phyloP scores from a whole-genome alignment of 441 rosid genomes.

The Gossypium schwendimanii region DNA sequence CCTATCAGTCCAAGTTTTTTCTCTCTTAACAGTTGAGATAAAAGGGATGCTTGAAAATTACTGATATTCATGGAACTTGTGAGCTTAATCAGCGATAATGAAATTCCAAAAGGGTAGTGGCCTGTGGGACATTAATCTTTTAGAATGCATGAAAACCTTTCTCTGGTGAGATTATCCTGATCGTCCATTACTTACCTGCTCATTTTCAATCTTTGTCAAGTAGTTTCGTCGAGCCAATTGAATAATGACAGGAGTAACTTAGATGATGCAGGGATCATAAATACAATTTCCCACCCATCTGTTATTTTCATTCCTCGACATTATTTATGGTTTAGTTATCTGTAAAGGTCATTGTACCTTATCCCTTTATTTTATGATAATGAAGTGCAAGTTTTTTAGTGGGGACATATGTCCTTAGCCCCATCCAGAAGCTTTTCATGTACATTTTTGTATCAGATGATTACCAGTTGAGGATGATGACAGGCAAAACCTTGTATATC shows the following conservation, averaged over 20 bases:
- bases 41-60: not conserved
- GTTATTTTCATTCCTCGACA: conserved; percentile 11
- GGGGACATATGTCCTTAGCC: not conserved
- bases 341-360: conserved; percentile 13
- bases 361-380: conserved; percentile 1
- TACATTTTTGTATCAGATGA: not conserved
- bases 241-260: conserved; percentile 9
- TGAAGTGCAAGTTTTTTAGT: not conserved
- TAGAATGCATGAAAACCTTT: not conserved
- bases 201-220: not conserved
- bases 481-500: conserved; percentile 20
- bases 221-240: conserved; percentile 19
- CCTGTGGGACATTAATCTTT: conserved; percentile 28
- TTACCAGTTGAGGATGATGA: conserved; percentile 2
- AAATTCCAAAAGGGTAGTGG: not conserved
- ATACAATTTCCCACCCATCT: conserved; percentile 9
- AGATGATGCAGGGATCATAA: not conserved
- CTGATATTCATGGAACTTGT: not conserved
- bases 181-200: not conserved
- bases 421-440: not conserved
- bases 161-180: not conserved
- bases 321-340: conserved; percentile 6
- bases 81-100: not conserved
- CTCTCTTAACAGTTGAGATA: not conserved
- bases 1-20: no score